Base-by-base conservation (phyloP, 805 yeast genomes). In the Kodamaea kaohsiungensis region DNA sequence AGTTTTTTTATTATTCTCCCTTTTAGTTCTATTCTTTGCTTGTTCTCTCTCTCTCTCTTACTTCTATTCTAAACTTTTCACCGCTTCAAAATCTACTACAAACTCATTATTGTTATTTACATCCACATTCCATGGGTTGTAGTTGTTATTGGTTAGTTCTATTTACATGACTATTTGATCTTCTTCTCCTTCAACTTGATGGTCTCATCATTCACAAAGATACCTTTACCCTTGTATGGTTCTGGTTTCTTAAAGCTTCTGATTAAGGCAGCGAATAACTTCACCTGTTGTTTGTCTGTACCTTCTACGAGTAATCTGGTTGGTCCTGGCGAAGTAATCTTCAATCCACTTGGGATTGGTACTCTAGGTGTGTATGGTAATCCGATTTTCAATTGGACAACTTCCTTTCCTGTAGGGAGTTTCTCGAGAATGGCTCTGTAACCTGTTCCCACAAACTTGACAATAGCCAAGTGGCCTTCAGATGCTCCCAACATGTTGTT, bases 191-290 rank as follows among this genome's bases (percentile, higher is more conserved):
- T 95, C 67, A 93, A 79, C 68, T 85, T 86, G 70, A 95, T 88
- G 49, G 96, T 91, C 77, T 95, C 98, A 65, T 85, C 88, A 71
- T 92, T 89, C 49, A 95, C 87, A 68, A 88, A 95, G 49, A 95
- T 88, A 67, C 99, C 99, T 64, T 96, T 96, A 68, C 99, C 99
- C 76, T 95, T 95, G 72, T 95, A 95, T 40, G 98, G 98, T 76
- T 95, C 99, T 46, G 99, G 99, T 57, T 96, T 96, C 69, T 89
- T 90, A 78, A 84, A 84, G 63, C 83, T 83, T 70, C 98, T 86
- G 60, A 95, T 79, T 54, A 84, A 83, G 13, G 96, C 97, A 16
- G 98, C 99, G 72, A 89, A 91, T 52, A 87, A 79, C 66, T 84
- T 87, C 48, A 95, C 92, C 67, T 87, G 86, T 70, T 92, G 97